Conservation (phyloP, 1,284 basidiomycete genomes). For the Violaceomyces palustris region DNA sequence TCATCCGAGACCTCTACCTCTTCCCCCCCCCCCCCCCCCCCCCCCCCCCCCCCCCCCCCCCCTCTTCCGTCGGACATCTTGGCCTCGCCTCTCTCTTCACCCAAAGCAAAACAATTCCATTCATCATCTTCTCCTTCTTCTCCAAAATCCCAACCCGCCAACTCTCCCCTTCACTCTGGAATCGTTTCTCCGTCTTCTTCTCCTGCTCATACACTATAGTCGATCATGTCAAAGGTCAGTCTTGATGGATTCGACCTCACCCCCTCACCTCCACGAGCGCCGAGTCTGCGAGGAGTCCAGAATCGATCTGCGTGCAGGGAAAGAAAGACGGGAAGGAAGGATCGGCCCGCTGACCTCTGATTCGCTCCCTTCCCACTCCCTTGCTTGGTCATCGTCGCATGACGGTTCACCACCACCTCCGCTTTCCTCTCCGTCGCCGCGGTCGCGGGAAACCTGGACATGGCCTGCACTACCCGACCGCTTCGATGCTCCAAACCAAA, state of each 20-base stretch:
- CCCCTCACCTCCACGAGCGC: background rate
- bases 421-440: too few species aligned
- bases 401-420: background rate
- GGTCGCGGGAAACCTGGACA: too few species aligned
- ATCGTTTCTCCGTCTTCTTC: background rate
- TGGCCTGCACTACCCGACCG: background rate
- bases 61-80: background rate
- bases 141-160: background rate
- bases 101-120: background rate
- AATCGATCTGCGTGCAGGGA: too few species aligned
- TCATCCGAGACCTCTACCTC: slow-evolving; percentile 19
- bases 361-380: background rate
- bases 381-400: background rate
- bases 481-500: background rate
- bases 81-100: background rate
- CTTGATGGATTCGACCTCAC: background rate
- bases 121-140: background rate
- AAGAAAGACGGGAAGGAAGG: too few species aligned
- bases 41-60: slow-evolving; percentile 8
- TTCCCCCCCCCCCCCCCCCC: slow-evolving; percentile 11
- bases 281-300: background rate
- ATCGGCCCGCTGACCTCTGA: background rate
- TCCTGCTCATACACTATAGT: background rate
- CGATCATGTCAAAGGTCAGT: slow-evolving; percentile 9
- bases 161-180: background rate